These are phyloP conservation scores for Durusdinium trenchii DNA, from an alignment of 73 alveolate genomes.

Conservation along the genomic window DNA sequence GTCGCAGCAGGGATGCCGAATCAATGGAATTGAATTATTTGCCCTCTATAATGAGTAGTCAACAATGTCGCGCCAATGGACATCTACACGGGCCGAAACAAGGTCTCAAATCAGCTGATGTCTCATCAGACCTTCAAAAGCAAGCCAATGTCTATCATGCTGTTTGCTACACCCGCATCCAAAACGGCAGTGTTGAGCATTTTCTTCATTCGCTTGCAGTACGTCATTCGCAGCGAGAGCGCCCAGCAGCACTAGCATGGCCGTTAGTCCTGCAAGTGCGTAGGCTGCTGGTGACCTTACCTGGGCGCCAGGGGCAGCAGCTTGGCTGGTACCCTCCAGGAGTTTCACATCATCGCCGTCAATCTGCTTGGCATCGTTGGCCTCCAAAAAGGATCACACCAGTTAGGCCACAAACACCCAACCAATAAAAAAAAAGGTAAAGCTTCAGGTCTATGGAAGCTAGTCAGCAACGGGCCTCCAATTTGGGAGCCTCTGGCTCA, in stretches of 20 bases:
- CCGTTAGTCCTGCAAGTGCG: background rate
- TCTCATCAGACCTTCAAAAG: too few relatives aligned
- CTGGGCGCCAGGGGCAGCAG: background rate
- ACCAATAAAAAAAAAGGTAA: background rate
- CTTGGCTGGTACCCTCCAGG: conserved; percentile 26
- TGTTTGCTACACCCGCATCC: too few relatives aligned
- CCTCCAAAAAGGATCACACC: background rate
- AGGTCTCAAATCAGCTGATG: too few relatives aligned
- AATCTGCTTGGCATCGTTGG: conserved; percentile 20
- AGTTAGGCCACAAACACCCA: background rate
- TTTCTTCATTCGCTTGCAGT: conserved; percentile 20
- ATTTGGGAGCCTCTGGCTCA: background rate
- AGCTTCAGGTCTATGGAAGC: background rate
- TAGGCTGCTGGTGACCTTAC: too few relatives aligned
- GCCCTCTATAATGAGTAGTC: too few relatives aligned
- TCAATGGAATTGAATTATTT: too few relatives aligned
- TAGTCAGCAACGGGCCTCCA: background rate
- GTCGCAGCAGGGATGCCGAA: too few relatives aligned
- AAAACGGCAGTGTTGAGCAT: too few relatives aligned
- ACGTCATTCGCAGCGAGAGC: conserved; percentile 44
- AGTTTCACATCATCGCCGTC: conserved; percentile 30
- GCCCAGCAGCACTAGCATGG: background rate
- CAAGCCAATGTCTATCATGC: too few relatives aligned
- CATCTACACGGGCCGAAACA: too few relatives aligned
- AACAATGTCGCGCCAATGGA: too few relatives aligned